Conservation (phyloP, 2,329 filamentous ascomycete genomes). For the Waltergamsia citrina region DNA sequence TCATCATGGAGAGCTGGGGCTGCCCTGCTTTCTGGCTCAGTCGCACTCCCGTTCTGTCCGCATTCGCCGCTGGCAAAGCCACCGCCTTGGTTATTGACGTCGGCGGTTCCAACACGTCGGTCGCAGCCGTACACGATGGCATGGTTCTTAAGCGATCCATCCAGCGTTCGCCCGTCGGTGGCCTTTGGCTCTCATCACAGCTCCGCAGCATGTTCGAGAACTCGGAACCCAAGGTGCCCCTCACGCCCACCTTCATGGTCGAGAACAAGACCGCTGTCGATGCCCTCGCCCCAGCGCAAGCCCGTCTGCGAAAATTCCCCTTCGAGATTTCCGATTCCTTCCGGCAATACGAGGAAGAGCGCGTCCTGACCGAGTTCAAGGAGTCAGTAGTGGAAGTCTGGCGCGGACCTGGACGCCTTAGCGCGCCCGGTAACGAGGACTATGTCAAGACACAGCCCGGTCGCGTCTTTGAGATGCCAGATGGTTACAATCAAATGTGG, state of each 20-base stretch:
- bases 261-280: slow-evolving; percentile 84
- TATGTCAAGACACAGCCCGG: slow-evolving; percentile 63
- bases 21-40: slow-evolving; percentile 91
- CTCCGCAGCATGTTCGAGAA: slow-evolving; percentile 70
- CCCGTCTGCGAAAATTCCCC: slow-evolving; percentile 61
- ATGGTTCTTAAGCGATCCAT: slow-evolving; percentile 88
- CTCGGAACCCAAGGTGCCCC: slow-evolving; percentile 58
- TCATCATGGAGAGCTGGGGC: slow-evolving; percentile 96
- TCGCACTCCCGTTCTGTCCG: slow-evolving; percentile 78
- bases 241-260: slow-evolving; percentile 81
- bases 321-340: slow-evolving; percentile 59
- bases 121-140: slow-evolving; percentile 88
- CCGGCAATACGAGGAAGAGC: slow-evolving; percentile 79
- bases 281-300: slow-evolving; percentile 70
- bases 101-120: slow-evolving; percentile 77
- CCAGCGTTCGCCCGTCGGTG: slow-evolving; percentile 75
- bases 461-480: slow-evolving; percentile 91
- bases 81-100: slow-evolving; percentile 89
- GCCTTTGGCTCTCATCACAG: slow-evolving; percentile 84
- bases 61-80: slow-evolving; percentile 87
- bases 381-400: slow-evolving; percentile 94
- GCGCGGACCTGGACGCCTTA: slow-evolving; percentile 66
- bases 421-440: slow-evolving; percentile 63
- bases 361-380: slow-evolving; percentile 91
- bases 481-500: slow-evolving; percentile 94